A percentile compares a stretch with the other conserved stretches of the same genome.
phyloP scores from a whole-genome alignment of 2,329 filamentous ascomycete genomes.

The Penicillium sp. region DNA sequence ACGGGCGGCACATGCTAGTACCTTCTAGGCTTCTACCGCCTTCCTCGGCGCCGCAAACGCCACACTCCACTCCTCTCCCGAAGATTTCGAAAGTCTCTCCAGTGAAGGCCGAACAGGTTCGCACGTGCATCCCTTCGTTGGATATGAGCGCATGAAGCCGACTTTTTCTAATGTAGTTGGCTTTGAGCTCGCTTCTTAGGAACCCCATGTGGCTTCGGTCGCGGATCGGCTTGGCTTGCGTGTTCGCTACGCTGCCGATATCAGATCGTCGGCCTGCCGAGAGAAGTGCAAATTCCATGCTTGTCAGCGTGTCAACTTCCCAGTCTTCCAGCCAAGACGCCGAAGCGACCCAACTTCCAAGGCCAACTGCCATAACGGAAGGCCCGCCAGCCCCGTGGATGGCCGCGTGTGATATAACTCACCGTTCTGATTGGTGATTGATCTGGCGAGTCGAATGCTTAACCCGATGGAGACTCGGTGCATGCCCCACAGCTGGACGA shows the following conservation, averaged over 20 bases:
- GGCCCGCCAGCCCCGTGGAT: not conserved
- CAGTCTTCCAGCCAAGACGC: not conserved
- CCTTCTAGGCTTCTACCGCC: not conserved
- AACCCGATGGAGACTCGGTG: constrained; percentile 2
- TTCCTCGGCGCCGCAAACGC: not conserved
- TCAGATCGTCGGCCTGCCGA: constrained; percentile 5
- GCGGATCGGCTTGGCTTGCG: not conserved
- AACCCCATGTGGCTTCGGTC: not conserved
- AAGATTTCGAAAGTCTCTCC: not conserved
- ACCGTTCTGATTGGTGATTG: constrained; percentile 6
- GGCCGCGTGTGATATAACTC: constrained; percentile 6
- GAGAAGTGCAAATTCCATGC: not conserved
- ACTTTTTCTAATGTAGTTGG: not conserved
- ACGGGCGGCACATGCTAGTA: not conserved
- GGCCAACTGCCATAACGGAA: not conserved
- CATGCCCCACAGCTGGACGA: not conserved
- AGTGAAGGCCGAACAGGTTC: not conserved
- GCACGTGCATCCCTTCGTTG: constrained; percentile 4
- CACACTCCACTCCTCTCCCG: not conserved
- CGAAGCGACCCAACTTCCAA: too few relatives aligned
- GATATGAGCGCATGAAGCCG: not conserved
- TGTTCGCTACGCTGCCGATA: not conserved
- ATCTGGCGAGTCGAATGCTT: constrained; percentile 3
- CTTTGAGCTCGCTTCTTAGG: not conserved
- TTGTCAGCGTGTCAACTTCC: not conserved